A percentile compares a stretch with the other conserved stretches of the same genome.
Conservation (phyloP, 106 monocot species). For the Hemerocallis citrina region DNA sequence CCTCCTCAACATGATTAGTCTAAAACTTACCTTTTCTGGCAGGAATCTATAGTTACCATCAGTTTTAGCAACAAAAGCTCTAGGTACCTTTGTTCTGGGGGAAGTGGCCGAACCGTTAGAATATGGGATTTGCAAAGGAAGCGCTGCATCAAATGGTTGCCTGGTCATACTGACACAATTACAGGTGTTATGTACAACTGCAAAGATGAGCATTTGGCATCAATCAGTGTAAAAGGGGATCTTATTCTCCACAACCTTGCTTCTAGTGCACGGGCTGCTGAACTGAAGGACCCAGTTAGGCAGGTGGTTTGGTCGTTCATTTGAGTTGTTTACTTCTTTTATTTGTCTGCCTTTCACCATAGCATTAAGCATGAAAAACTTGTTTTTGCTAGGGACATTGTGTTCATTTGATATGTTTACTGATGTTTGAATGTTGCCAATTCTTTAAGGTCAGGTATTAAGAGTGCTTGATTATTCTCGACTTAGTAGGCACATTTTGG, state of each 20-base stretch:
- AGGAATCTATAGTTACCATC: constrained; percentile 76
- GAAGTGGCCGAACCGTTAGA: constrained; percentile 64
- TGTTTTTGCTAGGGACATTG: neutral
- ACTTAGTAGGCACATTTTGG: constrained; percentile 77
- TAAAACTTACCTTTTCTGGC: constrained; percentile 7
- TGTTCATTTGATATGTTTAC: neutral
- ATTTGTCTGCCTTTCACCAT: neutral
- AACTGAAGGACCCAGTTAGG: constrained; percentile 85
- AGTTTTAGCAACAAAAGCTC: constrained; percentile 92
- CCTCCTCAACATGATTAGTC: neutral
- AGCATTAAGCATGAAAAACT: neutral
- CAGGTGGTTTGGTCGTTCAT: constrained; percentile 51
- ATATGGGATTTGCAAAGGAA: constrained; percentile 97
- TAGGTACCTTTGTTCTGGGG: constrained; percentile 92
- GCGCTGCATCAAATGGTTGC: constrained; percentile 87
- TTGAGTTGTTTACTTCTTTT: neutral
- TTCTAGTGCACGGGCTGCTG: constrained; percentile 80
- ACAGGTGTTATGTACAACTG: constrained; percentile 94
- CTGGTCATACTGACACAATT: constrained; percentile 72
- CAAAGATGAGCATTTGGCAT: constrained; percentile 90
- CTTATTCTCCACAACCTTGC: constrained; percentile 95
- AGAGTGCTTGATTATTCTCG: constrained; percentile 97
- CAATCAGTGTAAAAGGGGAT: constrained; percentile 79
- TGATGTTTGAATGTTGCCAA: constrained; percentile 10
- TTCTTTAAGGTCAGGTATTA: constrained; percentile 58